phyloP scores from a whole-genome alignment of 805 yeast species.

The Starmerella potacharoeniae region DNA sequence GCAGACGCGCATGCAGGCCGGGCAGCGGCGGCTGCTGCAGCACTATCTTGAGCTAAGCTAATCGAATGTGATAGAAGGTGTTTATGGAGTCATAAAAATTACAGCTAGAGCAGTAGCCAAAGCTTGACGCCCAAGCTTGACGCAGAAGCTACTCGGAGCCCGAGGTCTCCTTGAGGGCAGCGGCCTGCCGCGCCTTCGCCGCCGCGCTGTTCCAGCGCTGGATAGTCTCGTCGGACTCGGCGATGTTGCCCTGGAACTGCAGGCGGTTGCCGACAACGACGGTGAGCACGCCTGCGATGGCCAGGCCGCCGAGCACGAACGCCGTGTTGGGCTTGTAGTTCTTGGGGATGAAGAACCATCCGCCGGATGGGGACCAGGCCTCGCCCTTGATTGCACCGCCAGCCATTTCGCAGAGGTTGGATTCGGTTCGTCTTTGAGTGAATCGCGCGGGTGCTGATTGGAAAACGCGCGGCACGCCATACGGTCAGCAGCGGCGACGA shows the following conservation, averaged over 20 bases:
- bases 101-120: too few relatives aligned
- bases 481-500: not conserved
- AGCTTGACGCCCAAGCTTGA: too few relatives aligned
- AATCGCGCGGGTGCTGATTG: not conserved
- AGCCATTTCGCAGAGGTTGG: conserved; percentile 14
- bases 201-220: conserved; percentile 41
- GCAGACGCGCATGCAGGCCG: conserved; percentile 19
- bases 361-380: conserved; percentile 40
- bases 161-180: conserved; percentile 23
- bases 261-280: conserved; percentile 33
- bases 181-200: conserved; percentile 26
- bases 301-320: conserved; percentile 33
- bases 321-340: conserved; percentile 39
- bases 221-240: conserved; percentile 33
- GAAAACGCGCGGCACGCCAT: not conserved
- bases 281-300: conserved; percentile 28
- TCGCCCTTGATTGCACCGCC: conserved; percentile 26
- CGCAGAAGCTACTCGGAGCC: conserved; percentile 6
- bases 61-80: not conserved
- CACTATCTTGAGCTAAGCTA: conserved; percentile 17
- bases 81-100: too few relatives aligned
- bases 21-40: conserved; percentile 25
- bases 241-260: conserved; percentile 30
- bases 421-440: not conserved
- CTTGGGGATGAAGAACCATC: conserved; percentile 45